Conservation (phyloP, 2,329 filamentous ascomycete genomes). For the Pezicula carpinea region DNA sequence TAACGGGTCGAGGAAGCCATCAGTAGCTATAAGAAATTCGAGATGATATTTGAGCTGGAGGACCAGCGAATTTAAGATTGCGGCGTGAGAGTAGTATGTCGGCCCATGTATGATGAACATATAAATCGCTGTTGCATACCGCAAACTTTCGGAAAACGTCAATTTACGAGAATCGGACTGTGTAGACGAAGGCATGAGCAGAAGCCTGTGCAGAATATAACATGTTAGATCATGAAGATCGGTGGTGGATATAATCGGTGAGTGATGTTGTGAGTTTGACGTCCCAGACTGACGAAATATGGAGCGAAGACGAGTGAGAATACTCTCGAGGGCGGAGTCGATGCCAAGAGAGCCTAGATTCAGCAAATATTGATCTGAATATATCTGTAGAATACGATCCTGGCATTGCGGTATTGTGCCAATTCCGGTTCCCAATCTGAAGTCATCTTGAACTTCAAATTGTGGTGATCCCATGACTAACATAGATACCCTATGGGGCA, state of each 20-base stretch:
- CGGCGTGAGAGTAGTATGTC: constrained; percentile 49
- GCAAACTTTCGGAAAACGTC: constrained; percentile 38
- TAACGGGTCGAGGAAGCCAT: constrained; percentile 21
- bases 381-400: constrained; percentile 16
- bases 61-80: constrained; percentile 33
- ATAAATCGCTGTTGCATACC: constrained; percentile 42
- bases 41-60: constrained; percentile 30
- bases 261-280: constrained; percentile 14
- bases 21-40: constrained; percentile 10
- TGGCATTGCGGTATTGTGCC: constrained; percentile 45
- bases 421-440: constrained; percentile 43
- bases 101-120: constrained; percentile 50
- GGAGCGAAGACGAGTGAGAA: constrained; percentile 13
- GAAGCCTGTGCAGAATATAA: constrained; percentile 47
- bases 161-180: constrained; percentile 4
- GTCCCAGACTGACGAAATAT: constrained; percentile 31
- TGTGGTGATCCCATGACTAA: constrained; percentile 48
- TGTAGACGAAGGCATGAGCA: constrained; percentile 23
- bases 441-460: constrained; percentile 47
- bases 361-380: background rate
- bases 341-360: constrained; percentile 29
- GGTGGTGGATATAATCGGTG: constrained; percentile 31
- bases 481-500: constrained; percentile 47
- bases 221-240: constrained; percentile 51
- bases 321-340: constrained; percentile 9